Conservation (phyloP, 768 basidiomycete species). For the Gloeopeniophorella convolvens region DNA sequence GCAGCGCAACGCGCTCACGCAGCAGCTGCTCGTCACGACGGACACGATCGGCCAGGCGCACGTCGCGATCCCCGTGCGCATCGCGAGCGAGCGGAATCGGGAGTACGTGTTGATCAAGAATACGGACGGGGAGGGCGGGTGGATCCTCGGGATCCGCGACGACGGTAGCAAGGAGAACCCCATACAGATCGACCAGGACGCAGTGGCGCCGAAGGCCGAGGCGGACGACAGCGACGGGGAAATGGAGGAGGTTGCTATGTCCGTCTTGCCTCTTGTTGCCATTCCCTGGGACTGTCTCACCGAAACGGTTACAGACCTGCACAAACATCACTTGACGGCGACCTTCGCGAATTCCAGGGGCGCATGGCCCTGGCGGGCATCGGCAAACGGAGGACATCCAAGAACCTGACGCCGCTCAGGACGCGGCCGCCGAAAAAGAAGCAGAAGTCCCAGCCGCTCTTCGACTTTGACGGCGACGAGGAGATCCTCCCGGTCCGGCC, state of each 20-base stretch:
- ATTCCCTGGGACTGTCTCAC: background rate
- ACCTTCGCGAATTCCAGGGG: conserved; percentile 56
- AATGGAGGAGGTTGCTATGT: conserved; percentile 82
- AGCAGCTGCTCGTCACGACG: conserved; percentile 86
- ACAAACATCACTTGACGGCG: conserved; percentile 41
- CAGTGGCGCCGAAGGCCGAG: conserved; percentile 25
- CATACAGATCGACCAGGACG: conserved; percentile 76
- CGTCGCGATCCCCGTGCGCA: conserved; percentile 84
- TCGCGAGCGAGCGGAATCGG: conserved; percentile 91
- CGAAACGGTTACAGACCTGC: conserved; percentile 17
- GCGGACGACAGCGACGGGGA: conserved; percentile 40
- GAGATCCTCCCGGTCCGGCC: conserved; percentile 20
- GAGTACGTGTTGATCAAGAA: conserved; percentile 96
- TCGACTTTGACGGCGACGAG: conserved; percentile 48
- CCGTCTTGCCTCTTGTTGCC: conserved; percentile 23
- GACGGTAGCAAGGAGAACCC: conserved; percentile 80
- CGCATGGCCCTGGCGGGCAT: conserved; percentile 58
- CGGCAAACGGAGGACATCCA: conserved; percentile 40
- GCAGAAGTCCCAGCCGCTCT: conserved; percentile 39
- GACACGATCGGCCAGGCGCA: conserved; percentile 89
- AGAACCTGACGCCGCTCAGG: conserved; percentile 28
- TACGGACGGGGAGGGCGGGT: conserved; percentile 79
- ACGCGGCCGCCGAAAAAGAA: conserved; percentile 33
- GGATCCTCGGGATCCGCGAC: conserved; percentile 90
- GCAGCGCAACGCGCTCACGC: conserved; percentile 86